phyloP scores from a whole-genome alignment of 169 alveolate species.

The Cryptosporidium sp. region DNA sequence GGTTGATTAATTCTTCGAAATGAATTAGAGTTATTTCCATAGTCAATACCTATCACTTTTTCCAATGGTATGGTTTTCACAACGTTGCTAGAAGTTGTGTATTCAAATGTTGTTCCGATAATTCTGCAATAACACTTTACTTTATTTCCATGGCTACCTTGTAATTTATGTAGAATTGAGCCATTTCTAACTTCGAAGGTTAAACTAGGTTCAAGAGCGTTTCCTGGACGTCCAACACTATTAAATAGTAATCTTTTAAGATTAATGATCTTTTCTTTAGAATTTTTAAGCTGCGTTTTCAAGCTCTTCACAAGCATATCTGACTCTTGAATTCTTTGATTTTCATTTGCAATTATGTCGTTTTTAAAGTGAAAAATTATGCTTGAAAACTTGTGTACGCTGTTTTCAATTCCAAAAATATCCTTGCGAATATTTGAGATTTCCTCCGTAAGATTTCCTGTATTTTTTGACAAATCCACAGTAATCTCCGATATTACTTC shows the following conservation, averaged over 20 bases:
- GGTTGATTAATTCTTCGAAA: slow-evolving; percentile 56
- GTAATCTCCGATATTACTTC: slow-evolving; percentile 52
- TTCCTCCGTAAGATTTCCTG: slow-evolving; percentile 43
- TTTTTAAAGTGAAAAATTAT: slow-evolving; percentile 48
- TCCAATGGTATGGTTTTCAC: slow-evolving; percentile 27
- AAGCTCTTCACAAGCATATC: slow-evolving; percentile 27
- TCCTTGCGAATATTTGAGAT: slow-evolving; percentile 58
- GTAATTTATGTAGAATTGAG: slow-evolving; percentile 53
- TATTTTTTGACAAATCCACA: slow-evolving; percentile 45
- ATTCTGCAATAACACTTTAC: slow-evolving; percentile 61
- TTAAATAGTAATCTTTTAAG: slow-evolving; percentile 26
- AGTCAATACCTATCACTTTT: slow-evolving; percentile 53
- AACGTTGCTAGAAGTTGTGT: slow-evolving; percentile 55
- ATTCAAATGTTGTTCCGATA: slow-evolving; percentile 33
- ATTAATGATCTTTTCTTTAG: slow-evolving; percentile 33
- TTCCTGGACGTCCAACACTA: slow-evolving; percentile 66
- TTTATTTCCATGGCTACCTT: slow-evolving; percentile 34
- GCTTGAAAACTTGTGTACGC: slow-evolving; percentile 27
- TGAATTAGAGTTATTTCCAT: slow-evolving; percentile 65
- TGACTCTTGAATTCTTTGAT: slow-evolving; percentile 62
- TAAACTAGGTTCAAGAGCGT: slow-evolving; percentile 63
- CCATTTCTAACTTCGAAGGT: slow-evolving; percentile 65
- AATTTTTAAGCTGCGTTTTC: slow-evolving; percentile 20
- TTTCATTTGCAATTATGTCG: slow-evolving; percentile 36
- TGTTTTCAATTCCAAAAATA: slow-evolving; percentile 47